These are phyloP conservation scores for Penstemon barbatus DNA, from an alignment of 257 asterid species.

Conservation along the genomic window DNA sequence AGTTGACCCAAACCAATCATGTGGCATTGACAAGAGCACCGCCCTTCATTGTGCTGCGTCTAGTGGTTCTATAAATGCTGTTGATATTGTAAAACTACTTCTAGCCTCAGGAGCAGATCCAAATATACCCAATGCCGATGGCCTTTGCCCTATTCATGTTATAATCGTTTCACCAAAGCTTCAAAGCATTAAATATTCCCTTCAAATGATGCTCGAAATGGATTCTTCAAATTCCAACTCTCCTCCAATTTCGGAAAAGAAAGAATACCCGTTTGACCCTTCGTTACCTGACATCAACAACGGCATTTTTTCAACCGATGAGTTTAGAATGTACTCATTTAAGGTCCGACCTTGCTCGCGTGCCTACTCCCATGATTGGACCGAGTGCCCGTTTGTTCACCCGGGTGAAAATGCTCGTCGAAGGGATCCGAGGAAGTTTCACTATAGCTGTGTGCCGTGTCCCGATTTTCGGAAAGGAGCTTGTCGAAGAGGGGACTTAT, in stretches of 20 bases:
- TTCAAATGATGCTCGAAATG: constrained; percentile 51
- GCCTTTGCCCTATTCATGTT: constrained; percentile 59
- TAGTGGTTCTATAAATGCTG: constrained; percentile 56
- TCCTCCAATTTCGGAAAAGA: constrained; percentile 62
- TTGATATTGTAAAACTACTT: constrained; percentile 52
- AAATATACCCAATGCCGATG: constrained; percentile 51
- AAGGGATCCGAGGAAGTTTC: constrained; percentile 77
- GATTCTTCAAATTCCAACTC: constrained; percentile 41
- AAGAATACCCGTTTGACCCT: constrained; percentile 79
- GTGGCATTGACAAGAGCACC: constrained; percentile 59
- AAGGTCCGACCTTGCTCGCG: constrained; percentile 88
- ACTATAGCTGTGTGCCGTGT: constrained; percentile 84
- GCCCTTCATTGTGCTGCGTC: constrained; percentile 88
- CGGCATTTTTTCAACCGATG: constrained; percentile 77
- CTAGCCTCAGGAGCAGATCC: constrained; percentile 75
- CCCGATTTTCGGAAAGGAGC: constrained; percentile 85
- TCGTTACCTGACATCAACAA: constrained; percentile 82
- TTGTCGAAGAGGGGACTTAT: constrained; percentile 81
- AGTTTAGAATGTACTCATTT: constrained; percentile 79
- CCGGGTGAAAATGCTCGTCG: constrained; percentile 91
- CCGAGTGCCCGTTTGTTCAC: constrained; percentile 94
- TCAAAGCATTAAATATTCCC: constrained; percentile 38
- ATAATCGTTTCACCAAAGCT: constrained; percentile 52
- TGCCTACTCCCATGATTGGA: constrained; percentile 95
- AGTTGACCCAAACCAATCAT: constrained; percentile 63